Evolutionary conservation across 2,329 filamentous ascomycete species (phyloP), one percentile per base, ranked within the genome.

Genomic region (Spiromastix sp.): DNA sequence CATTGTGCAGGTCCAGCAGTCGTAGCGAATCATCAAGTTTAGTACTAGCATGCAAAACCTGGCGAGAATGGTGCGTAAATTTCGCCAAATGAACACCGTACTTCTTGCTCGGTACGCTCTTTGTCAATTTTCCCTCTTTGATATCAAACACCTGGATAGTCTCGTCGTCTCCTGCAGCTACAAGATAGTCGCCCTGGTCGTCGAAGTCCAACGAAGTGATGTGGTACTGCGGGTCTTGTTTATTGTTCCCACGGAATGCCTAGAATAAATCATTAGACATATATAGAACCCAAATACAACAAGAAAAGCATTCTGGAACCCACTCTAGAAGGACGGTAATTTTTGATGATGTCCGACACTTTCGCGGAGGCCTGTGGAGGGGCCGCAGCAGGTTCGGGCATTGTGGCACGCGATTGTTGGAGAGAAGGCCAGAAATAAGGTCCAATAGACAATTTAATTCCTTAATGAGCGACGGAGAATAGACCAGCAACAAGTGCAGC

Each of bases 201-300:
- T 96, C 87, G 56, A 94, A 98, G 65, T 98, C 89, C 49, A 98
- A 75, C 2, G 89, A 96, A 6, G 91, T 81, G 40, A 95, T 77
- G 45, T 78, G 71, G 3, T 79, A 75, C 33, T 46, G 49, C 35
- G 42, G 44, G 27, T 61, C 63, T 46, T 54, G 55, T 48, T 60
- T 66, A 29, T 49, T 44, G 26, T 47, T 43, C 7, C 41, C 49
- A 38, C 48, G 51, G 42, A 56, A 63, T 2, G 47, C 44, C 56
- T 57, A 39, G 16, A 22, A 12, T 34, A 15, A 4, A 37, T 27
- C 33, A 32, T 32, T 39, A 28, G 40, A n/a, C n/a, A n/a, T n/a
- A n/a, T n/a, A n/a, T n/a, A n/a, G n/a, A n/a, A n/a, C n/a, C n/a
- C n/a, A n/a, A n/a, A n/a, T n/a, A n/a, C n/a, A n/a, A n/a, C n/a